phyloP scores from a whole-genome alignment of 345 rosid genomes.

The Isatis tinctoria region DNA sequence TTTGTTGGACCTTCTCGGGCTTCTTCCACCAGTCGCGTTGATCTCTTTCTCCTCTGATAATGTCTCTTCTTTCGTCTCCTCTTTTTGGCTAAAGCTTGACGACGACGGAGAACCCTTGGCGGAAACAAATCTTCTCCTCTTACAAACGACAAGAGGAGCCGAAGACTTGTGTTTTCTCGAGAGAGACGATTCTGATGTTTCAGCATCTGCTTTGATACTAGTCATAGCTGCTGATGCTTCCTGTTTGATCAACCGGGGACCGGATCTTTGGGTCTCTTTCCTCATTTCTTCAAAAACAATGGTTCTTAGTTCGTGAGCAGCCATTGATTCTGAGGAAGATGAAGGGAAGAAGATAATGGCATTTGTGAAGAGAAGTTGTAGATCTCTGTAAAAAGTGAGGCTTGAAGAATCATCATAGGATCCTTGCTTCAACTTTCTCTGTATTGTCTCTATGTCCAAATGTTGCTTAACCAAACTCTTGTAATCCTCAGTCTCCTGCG shows the following conservation, averaged over 20 bases:
- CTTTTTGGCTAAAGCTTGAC: constrained; percentile 37
- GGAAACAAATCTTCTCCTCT: constrained; percentile 48
- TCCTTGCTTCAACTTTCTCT: constrained; percentile 45
- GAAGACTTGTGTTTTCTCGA: constrained; percentile 43
- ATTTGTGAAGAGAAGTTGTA: constrained; percentile 65
- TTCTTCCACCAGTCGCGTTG: constrained; percentile 49
- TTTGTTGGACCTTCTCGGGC: constrained; percentile 52
- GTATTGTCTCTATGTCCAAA: constrained; percentile 56
- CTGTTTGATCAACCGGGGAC: constrained; percentile 13
- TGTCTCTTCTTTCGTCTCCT: constrained; percentile 30
- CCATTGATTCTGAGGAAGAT: constrained; percentile 41
- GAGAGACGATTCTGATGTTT: constrained; percentile 48
- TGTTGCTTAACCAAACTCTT: constrained; percentile 50
- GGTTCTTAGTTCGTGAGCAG: constrained; percentile 51
- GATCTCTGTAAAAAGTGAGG: constrained; percentile 52
- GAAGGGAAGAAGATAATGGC: constrained; percentile 53
- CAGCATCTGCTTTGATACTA: constrained; percentile 33
- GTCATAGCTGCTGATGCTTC: not conserved
- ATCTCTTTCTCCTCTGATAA: constrained; percentile 43
- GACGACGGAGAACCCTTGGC: constrained; percentile 48
- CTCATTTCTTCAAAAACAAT: constrained; percentile 39
- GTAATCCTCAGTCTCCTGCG: constrained; percentile 47
- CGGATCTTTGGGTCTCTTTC: constrained; percentile 30
- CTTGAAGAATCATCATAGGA: constrained; percentile 39
- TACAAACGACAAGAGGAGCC: constrained; percentile 49